These are phyloP conservation scores for Diaporthe citrichinensis DNA, from an alignment of 2,329 filamentous ascomycete species.

Conservation along the genomic window DNA sequence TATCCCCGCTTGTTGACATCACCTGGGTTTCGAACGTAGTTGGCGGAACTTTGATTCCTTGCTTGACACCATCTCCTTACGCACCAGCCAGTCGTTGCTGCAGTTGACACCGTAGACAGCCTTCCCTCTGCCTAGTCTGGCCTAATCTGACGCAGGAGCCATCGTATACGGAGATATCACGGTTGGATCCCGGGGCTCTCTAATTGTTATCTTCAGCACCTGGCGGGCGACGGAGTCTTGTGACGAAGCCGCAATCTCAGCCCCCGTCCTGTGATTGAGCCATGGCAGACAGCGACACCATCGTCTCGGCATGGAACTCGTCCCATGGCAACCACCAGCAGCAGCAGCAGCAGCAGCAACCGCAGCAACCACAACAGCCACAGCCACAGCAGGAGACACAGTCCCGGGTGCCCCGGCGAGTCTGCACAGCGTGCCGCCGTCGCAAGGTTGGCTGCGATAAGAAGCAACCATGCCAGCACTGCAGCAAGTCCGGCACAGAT, in stretches of 20 bases:
- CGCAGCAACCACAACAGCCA: neutral
- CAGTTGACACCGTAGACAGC: neutral
- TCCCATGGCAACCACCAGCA: neutral
- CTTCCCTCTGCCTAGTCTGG: neutral
- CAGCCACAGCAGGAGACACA: neutral
- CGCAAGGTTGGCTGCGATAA: constrained; percentile 23
- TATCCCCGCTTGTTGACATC: constrained; percentile 1
- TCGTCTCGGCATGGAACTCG: constrained; percentile 4
- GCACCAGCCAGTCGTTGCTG: neutral
- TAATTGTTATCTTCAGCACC: neutral
- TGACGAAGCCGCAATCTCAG: neutral
- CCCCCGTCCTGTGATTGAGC: neutral
- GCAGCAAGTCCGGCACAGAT: constrained; percentile 6
- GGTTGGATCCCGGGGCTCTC: neutral
- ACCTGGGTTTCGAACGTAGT: neutral
- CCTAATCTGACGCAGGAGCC: neutral
- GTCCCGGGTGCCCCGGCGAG: neutral
- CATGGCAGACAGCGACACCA: neutral
- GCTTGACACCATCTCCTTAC: neutral
- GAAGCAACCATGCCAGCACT: constrained; percentile 28
- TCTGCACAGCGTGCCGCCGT: constrained; percentile 3
- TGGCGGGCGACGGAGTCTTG: neutral
- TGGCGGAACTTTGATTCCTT: neutral
- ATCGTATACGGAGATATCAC: neutral
- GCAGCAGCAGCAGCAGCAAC: neutral